Conservation (phyloP, 1,284 basidiomycete genomes). For the Leccinum griseonigrum region DNA sequence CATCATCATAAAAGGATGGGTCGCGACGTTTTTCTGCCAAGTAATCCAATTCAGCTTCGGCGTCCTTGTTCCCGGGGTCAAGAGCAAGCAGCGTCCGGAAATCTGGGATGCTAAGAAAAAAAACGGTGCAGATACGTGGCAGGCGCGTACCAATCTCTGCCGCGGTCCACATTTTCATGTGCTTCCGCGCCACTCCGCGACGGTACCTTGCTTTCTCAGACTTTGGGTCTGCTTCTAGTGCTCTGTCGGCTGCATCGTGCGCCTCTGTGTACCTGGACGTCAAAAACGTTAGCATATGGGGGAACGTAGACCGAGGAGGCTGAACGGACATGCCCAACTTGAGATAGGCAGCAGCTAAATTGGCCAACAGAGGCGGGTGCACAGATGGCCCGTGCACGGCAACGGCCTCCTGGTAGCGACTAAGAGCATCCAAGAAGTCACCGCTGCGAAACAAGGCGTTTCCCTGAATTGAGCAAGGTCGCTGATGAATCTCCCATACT, state of each 20-base stretch:
- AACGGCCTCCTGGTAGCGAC: slow-evolving; percentile 17
- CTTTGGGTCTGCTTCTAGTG: slow-evolving; percentile 10
- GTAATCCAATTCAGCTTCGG: slow-evolving; percentile 4
- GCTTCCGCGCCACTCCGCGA: slow-evolving; percentile 13
- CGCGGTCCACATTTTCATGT: slow-evolving; percentile 6
- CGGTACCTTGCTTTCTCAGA: slow-evolving; percentile 16
- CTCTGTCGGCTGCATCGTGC: slow-evolving; percentile 6
- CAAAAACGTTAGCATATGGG: not conserved
- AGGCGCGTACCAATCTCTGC: slow-evolving; percentile 6
- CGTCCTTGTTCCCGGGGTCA: slow-evolving; percentile 9
- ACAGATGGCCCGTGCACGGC: not conserved
- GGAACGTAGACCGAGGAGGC: not conserved
- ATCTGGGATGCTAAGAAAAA: not conserved
- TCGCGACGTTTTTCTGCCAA: not conserved
- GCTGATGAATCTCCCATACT: not conserved
- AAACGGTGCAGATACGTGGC: not conserved
- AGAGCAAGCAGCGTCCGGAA: slow-evolving; percentile 11
- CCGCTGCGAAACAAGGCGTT: slow-evolving; percentile 12
- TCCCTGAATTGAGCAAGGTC: slow-evolving; percentile 5
- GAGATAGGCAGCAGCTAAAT: slow-evolving; percentile 19
- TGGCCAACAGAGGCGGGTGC: slow-evolving; percentile 11
- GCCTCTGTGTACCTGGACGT: slow-evolving; percentile 14
- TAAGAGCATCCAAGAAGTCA: slow-evolving; percentile 10
- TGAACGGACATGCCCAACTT: slow-evolving; percentile 17
- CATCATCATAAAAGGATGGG: not conserved